These are phyloP conservation scores for Lactarius deliciosus DNA, from an alignment of 768 basidiomycete species.

Conservation along the genomic window DNA sequence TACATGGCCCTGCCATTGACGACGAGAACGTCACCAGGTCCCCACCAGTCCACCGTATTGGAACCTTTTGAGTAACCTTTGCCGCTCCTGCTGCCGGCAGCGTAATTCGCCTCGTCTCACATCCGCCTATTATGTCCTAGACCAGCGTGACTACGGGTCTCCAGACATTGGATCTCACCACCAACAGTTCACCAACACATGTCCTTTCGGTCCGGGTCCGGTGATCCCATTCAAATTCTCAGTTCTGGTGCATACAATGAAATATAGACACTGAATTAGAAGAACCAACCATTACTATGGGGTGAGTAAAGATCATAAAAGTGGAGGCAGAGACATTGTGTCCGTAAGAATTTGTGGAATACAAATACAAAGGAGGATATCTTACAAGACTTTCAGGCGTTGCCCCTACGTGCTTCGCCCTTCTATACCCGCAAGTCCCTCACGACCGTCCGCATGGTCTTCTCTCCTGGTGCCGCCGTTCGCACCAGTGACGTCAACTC, in stretches of 20 bases:
- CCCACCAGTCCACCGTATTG: slow-evolving; percentile 12
- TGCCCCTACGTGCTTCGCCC: slow-evolving; percentile 27
- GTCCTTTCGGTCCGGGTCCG: neutral
- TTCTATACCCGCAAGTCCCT: slow-evolving; percentile 26
- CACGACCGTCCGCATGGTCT: slow-evolving; percentile 24
- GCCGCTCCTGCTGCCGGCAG: slow-evolving; percentile 3
- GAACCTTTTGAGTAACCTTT: slow-evolving; percentile 22
- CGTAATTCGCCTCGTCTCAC: neutral
- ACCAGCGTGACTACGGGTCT: slow-evolving; percentile 8
- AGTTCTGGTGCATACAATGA: slow-evolving; percentile 5
- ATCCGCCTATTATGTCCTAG: neutral
- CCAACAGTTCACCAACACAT: too few species aligned
- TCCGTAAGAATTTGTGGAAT: slow-evolving; percentile 16
- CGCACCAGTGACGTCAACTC: slow-evolving; percentile 31
- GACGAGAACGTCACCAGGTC: slow-evolving; percentile 19
- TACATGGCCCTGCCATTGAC: slow-evolving; percentile 14
- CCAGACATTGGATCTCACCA: neutral
- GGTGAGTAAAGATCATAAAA: slow-evolving; percentile 2
- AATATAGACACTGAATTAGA: slow-evolving; percentile 20
- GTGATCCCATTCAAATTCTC: slow-evolving; percentile 2
- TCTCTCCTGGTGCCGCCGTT: slow-evolving; percentile 28
- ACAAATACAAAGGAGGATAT: slow-evolving; percentile 25
- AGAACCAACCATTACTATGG: slow-evolving; percentile 11
- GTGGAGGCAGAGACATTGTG: slow-evolving; percentile 4
- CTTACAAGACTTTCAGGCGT: slow-evolving; percentile 26